Percentiles rank a stretch among this genome's conserved stretches.
phyloP scores from a whole-genome alignment of 208 protist genomes.

The Leishmania guyanensis region DNA sequence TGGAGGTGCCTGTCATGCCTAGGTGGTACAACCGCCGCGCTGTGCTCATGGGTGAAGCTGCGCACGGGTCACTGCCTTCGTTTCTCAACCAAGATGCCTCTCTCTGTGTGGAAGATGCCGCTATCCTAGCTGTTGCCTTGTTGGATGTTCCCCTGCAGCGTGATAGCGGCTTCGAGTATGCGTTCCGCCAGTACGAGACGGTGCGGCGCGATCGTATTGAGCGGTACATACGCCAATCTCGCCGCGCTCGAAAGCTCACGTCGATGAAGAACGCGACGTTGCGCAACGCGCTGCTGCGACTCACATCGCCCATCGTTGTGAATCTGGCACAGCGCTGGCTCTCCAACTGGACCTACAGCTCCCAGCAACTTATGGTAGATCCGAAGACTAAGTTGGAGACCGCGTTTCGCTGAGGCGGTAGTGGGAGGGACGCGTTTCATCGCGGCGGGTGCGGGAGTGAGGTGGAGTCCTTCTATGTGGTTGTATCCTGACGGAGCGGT shows the following conservation, averaged over 20 bases:
- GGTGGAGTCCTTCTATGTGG: neutral
- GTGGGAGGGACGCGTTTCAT: neutral
- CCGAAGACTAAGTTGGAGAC: conserved; percentile 87
- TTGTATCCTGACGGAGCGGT: neutral
- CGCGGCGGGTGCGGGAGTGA: neutral
- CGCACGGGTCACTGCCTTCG: conserved; percentile 84
- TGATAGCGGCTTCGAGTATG: conserved; percentile 87
- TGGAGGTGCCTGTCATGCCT: conserved; percentile 90
- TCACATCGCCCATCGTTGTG: conserved; percentile 42
- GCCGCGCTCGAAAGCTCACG: conserved; percentile 69
- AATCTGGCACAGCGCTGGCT: conserved; percentile 77
- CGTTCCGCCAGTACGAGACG: conserved; percentile 82
- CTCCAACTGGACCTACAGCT: conserved; percentile 83
- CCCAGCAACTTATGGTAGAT: conserved; percentile 81
- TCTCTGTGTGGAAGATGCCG: conserved; percentile 89
- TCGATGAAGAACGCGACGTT: conserved; percentile 42
- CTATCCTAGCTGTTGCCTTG: conserved; percentile 78
- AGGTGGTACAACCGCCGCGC: conserved; percentile 90
- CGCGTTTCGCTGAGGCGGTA: conserved; percentile 50
- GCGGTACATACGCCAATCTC: conserved; percentile 88
- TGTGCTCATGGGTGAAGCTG: conserved; percentile 85
- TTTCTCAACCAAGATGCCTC: conserved; percentile 86
- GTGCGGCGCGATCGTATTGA: conserved; percentile 83
- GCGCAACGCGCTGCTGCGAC: conserved; percentile 57
- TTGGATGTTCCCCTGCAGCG: conserved; percentile 77